phyloP scores from a whole-genome alignment of 2,329 filamentous ascomycete genomes.

The Diaporthe sp. region DNA sequence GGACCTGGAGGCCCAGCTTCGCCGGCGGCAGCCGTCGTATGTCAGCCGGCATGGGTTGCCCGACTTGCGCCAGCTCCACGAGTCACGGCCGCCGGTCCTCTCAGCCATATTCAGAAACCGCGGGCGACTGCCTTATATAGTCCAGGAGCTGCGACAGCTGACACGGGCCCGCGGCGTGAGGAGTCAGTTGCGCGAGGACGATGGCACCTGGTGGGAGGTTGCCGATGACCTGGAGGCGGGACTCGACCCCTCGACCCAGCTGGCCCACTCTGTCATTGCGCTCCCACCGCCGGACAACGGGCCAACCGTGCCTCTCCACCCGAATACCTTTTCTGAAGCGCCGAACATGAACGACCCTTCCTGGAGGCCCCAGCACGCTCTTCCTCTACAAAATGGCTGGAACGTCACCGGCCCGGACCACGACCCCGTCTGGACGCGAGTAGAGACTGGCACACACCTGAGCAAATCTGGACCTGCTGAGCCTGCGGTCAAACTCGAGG shows the following conservation, averaged over 20 bases:
- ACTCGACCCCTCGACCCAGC: conserved; percentile 8
- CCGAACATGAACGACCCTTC: conserved; percentile 15
- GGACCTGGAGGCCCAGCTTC: conserved; percentile 13
- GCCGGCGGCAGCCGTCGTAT: not conserved
- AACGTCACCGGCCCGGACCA: not conserved
- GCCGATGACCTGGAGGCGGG: conserved; percentile 34
- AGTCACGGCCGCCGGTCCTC: conserved; percentile 7
- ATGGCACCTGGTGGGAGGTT: conserved; percentile 33
- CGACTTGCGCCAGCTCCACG: not conserved
- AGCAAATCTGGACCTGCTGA: not conserved
- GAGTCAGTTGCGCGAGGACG: conserved; percentile 21
- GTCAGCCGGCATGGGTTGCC: conserved; percentile 18
- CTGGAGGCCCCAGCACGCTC: conserved; percentile 8
- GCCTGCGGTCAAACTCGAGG: not conserved
- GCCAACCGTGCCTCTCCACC: not conserved
- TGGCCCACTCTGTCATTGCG: conserved; percentile 11
- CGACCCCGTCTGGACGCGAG: not conserved
- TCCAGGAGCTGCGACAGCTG: conserved; percentile 33
- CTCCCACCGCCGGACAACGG: conserved; percentile 6
- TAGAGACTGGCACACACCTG: not conserved
- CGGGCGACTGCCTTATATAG: not conserved
- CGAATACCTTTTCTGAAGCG: not conserved
- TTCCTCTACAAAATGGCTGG: not conserved
- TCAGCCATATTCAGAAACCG: not conserved
- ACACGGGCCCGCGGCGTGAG: conserved; percentile 10